These are phyloP conservation scores for Botryotinia narcissicola DNA, from an alignment of 2,329 filamentous ascomycete species.

Conservation along the genomic window DNA sequence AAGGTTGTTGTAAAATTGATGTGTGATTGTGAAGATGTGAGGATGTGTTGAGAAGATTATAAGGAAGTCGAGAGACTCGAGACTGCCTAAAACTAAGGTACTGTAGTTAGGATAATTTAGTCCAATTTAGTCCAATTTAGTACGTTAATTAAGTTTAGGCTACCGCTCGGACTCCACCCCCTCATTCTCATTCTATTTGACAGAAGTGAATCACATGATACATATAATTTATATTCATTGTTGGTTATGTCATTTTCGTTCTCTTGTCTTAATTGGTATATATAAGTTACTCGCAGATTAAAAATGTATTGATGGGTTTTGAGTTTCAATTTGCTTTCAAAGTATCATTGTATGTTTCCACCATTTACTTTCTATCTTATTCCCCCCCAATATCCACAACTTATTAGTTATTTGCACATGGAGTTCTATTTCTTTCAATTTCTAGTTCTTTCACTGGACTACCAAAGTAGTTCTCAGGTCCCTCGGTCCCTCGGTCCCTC, in stretches of 20 bases:
- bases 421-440: neutral
- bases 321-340: neutral
- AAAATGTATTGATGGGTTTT: neutral
- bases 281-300: neutral
- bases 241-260: neutral
- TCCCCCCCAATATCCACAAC: neutral
- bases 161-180: neutral
- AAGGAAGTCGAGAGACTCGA: neutral
- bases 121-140: neutral
- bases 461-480: too few species aligned
- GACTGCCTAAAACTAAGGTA: neutral
- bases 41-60: neutral
- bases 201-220: neutral
- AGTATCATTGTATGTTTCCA: too few species aligned
- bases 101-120: neutral
- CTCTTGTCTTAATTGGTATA: neutral
- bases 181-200: neutral
- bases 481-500: too few species aligned
- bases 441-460: neutral
- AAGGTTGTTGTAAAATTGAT: neutral
- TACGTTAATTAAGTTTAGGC: neutral
- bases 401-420: too few species aligned
- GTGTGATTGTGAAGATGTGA: neutral
- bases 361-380: neutral
- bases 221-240: neutral